Base-by-base conservation (phyloP, 345 rosid species). In the Arabidopsis suecica region DNA sequence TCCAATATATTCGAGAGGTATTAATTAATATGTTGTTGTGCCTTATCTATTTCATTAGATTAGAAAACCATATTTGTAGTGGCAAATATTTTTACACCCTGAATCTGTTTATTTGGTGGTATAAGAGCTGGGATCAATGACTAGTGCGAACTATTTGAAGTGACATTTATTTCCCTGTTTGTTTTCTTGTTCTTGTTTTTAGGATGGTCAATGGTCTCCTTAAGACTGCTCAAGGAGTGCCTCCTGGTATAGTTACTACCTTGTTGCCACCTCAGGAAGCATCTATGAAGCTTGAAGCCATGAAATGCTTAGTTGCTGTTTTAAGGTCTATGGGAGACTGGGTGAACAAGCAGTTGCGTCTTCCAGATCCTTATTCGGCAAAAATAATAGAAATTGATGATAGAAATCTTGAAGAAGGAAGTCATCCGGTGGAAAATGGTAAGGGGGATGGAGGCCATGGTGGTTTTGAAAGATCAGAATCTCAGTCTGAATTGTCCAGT, bases 201-300 rank as follows among this genome's bases (percentile, higher is more conserved):
- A 96, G 99, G 83, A 91, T 96, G 97, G 99, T 96, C 83, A 96
- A 91, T 84, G 99, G 99, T 82, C 97, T 96, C 81, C 97, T 96
- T 77, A 96, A 96, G 88, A 96, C 98, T 75, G 97, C 98, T 61
- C 99, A 93, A 87, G 99, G 99, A 78, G 89, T 87, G 50, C 96
- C 91, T 57, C 97, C 98, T 34, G 91, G 97, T 68, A 79, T 89
- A 47, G 80, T 84, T 68, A 89, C 98, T 73, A 85, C 93, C 10
- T 78, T 96, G 41, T 81, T 93, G 85, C 98, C 97, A 32, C 96
- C 97, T 54, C 99, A 96, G 84, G 99, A 96, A 82, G 83, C 76
- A 57, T 86, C 87, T 57, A 85, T 91, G 97, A 96, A 93, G 80
- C 91, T 91, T 83, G 99, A 91, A 87, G 96, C 98, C 65, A 86